Evolutionary conservation across 257 asterid species (phyloP), one percentile per base, ranked within the genome.

Genomic region (Cordia subcordata): DNA sequence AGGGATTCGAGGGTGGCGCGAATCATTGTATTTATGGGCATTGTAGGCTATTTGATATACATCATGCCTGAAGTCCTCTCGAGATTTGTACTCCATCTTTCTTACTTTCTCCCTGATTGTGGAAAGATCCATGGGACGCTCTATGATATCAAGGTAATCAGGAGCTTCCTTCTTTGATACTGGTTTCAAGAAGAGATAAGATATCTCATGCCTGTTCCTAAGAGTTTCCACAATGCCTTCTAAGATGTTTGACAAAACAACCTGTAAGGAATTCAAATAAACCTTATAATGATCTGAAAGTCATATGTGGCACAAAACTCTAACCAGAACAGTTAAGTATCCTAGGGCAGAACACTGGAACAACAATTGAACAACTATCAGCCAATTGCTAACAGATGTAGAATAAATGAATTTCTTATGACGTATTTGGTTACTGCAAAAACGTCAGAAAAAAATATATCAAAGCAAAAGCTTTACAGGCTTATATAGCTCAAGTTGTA

Each of bases 81-180:
- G 96, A 78, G 57, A 77, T 74, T 77, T 89, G 85, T 93, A 93
- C 68, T 78, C 85, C 86, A 93, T 46, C 75, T 69, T 89, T 75
- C 94, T 81, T 11, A 71, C 77, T 68, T 73, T 86, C 35, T 89
- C 97, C 64, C 87, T 79, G 64, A 93, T 83, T 10, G 88, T 86
- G 18, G 96, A 77, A 62, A 93, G 75, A 79, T 93, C 99, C 99
- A 93, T 93, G 5, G 99, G 99, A 32, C 62, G 83, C 22, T 63
- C 61, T 18, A 93, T 77, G 47, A 82, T 65, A 63, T 76, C 62
- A 42, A 57, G 73, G 75, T 93, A 93, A 72, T 93, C 97, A 0
- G 99, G 99, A 66, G 97, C 97, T 65, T 86, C 99, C 68, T 93
- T 93, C 75, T 76, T 90, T 13, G 91, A 63, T 50, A 93, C 99